phyloP scores from a whole-genome alignment of 768 basidiomycete species.

The Rhodotorula sphaerocarpa region DNA sequence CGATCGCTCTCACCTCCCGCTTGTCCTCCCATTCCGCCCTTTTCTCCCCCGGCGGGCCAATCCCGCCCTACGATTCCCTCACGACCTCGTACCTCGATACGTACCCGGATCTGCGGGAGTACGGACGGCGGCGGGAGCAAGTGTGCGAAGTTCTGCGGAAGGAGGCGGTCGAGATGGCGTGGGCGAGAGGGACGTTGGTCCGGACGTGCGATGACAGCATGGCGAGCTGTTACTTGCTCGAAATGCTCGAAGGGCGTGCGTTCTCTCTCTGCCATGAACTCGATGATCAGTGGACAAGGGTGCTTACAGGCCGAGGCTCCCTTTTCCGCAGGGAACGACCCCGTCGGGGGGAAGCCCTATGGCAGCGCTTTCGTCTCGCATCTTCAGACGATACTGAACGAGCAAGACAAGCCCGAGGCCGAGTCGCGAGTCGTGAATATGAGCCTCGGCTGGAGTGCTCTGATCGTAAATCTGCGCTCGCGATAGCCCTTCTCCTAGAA shows the following conservation, averaged over 20 bases:
- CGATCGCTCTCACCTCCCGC: conserved; percentile 32
- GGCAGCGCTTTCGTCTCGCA: conserved; percentile 31
- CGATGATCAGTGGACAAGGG: neutral
- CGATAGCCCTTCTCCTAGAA: neutral
- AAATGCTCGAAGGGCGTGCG: conserved; percentile 32
- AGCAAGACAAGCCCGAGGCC: conserved; percentile 6
- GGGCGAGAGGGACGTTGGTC: conserved; percentile 31
- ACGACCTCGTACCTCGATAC: conserved; percentile 10
- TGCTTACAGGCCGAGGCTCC: neutral
- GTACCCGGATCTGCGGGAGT: conserved; percentile 24
- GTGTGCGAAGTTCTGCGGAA: conserved; percentile 13
- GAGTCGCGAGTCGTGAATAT: conserved; percentile 18
- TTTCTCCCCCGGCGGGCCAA: conserved; percentile 5
- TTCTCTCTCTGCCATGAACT: neutral
- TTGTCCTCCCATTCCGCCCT: conserved; percentile 28
- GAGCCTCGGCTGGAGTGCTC: conserved; percentile 27
- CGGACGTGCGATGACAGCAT: conserved; percentile 22
- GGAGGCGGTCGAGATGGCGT: conserved; percentile 20
- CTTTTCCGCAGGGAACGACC: conserved; percentile 14
- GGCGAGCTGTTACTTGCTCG: conserved; percentile 31
- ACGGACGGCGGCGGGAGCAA: conserved; percentile 13
- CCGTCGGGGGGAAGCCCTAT: conserved; percentile 28
- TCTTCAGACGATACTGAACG: conserved; percentile 25
- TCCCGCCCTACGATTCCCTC: conserved; percentile 15
- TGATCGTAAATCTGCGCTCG: conserved; percentile 15